A percentile compares a stretch with the other conserved stretches of the same genome.
These are phyloP conservation scores for Tetrapisispora pingtungensis DNA, from an alignment of 805 yeast genomes.

Conservation along the genomic window DNA sequence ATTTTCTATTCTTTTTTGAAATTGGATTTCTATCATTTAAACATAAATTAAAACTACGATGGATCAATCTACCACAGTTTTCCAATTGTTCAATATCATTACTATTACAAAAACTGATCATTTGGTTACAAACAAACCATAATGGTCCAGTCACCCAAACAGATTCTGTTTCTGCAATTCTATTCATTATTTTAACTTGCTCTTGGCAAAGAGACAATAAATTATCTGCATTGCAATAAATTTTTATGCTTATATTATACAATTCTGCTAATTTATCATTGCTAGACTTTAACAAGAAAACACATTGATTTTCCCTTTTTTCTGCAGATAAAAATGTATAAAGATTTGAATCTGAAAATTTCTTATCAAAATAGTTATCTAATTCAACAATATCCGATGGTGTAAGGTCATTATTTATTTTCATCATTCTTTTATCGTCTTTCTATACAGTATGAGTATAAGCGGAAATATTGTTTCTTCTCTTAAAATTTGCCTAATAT, in stretches of 20 bases:
- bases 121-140: constrained; percentile 15
- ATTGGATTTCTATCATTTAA: constrained; percentile 67
- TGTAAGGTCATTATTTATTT: not conserved
- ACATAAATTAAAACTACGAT: constrained; percentile 65
- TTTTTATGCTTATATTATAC: constrained; percentile 10
- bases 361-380: constrained; percentile 8
- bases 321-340: constrained; percentile 8
- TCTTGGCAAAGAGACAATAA: constrained; percentile 27
- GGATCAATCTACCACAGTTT: constrained; percentile 52
- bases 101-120: constrained; percentile 26
- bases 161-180: constrained; percentile 44
- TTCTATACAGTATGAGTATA: no score
- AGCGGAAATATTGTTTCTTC: no score
- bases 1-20: constrained; percentile 39
- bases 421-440: not conserved
- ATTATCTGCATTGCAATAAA: not conserved
- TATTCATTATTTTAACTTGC: constrained; percentile 37
- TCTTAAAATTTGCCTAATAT: no score
- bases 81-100: constrained; percentile 28
- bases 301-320: not conserved
- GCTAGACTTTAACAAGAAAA: constrained; percentile 2
- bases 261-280: constrained; percentile 8
- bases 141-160: constrained; percentile 37
- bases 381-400: constrained; percentile 1
- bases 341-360: constrained; percentile 9